Evolutionary conservation across 2,329 filamentous ascomycete genomes (phyloP), one percentile per base, ranked within the genome.

Genomic region (Beauveria caledonica): DNA sequence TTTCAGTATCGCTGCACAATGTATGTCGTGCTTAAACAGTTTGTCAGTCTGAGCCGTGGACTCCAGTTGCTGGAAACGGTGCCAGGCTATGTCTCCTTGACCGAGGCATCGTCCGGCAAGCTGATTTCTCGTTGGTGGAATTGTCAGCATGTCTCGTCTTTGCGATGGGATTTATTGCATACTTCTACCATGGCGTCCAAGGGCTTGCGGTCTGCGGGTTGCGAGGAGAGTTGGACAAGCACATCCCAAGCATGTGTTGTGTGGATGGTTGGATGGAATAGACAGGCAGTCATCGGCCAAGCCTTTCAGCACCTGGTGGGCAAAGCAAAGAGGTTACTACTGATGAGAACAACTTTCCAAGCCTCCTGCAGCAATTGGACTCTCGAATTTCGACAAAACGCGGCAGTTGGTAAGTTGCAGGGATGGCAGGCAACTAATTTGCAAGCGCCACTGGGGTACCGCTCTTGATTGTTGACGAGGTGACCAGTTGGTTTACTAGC

Each of bases 341-440:
- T 25, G 52, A 56, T 25, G 23, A 40, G 9, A 19, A 19, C 45
- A n/a, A 23, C 29, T 9, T 25, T 23, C 21, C 44, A 23, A 40
- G 5, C 15, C 27, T 36, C 27, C 44, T n/a, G 29, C 15, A 36
- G 44, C 19, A 19, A 36, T 48, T 36, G 33, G 5, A 36, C 33
- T 36, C 33, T 36, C 15, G n/a, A 36, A 29, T 10, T 29, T 57
- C 19, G 17, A 21, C 21, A 19, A 51, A 58, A 58, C 25, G 46
- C 56, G 56, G 56, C 56, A 58, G 56, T 58, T 58, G 7, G 46
- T 29, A 19, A 33, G 10, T 51, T 51, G 56, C 56, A 51, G 56
- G 56, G 56, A 44, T 57, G 11, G 15, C 9, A 7, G 21, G 23
- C 27, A 50, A 19, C 3, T 50, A 27, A 29, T 49, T 27, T 29